Base-by-base conservation (phyloP, 306 rosid species). In the Arachis hypogaea region DNA sequence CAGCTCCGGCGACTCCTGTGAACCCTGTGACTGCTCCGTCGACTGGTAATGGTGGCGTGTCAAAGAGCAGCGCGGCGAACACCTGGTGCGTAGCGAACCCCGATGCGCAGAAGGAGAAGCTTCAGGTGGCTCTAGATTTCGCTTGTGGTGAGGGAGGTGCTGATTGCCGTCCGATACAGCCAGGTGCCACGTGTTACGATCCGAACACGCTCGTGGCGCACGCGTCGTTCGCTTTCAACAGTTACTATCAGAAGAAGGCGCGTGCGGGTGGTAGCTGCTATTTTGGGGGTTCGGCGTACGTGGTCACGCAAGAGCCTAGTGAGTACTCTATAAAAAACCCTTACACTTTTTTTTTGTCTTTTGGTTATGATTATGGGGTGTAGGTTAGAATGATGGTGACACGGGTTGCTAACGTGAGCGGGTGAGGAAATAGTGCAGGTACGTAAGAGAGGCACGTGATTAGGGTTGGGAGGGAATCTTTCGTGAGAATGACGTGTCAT, bases 141-240 rank as follows among this genome's bases (percentile, higher is more conserved):
- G 99, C 99, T 18, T 95, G 99, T n/a, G 99, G 99, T 0, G 96
- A 90, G 65, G 99, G 99, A 11, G 99, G 96, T 0, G 97, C 98
- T 1, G 97, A 95, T 9, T 95, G 99, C 90, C 91, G 74, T 83
- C 22, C 76, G 89, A 95, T 95, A 55, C 98, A 95, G 67, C 81
- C 68, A 0, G 87, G 85, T 9, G 63, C 98, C 84, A 76, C 97
- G 89, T 95, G 98, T 78, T 95, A 82, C 57, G 45, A 83, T 87
- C 99, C 99, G 0, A 83, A 95, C 76, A 86, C 96, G 0, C 51
- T 95, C 0, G 80, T 80, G 75, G 87, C 99, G 4, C 99, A 95
- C 78, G 96, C 99, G 4, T 88, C 99, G 22, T 90, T 69, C 9
- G 99, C 99, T 0, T 95, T 95, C 77, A 95, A 95, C 68, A 92